Base-by-base conservation (phyloP, 192 early-diverging fungal genomes). In the Gryganskiella cystojenkinii region DNA sequence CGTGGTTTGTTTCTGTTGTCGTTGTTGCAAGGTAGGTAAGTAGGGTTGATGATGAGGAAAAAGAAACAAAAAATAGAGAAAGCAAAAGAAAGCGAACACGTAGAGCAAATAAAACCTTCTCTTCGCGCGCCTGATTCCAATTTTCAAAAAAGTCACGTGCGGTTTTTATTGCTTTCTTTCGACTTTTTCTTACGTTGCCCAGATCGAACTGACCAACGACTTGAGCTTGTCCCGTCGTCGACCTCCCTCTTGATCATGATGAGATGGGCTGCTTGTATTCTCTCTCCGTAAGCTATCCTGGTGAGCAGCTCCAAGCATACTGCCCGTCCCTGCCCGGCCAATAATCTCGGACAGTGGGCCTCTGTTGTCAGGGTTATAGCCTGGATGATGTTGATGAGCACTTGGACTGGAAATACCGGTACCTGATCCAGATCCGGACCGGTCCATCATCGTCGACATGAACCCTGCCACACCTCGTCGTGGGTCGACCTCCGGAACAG, bases 181-280 rank as follows among this genome's bases (percentile, higher is more conserved):
- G 2, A 54, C 25, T 17, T 54, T 24, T 54, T 19, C 11, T 19
- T 63, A 71, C 33, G 62, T 44, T 50, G 70, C 60, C 74, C 74
- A 78, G 46, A 78, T 78, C 15, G 74, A 78, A 30, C 61, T 68
- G 1, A 78, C 74, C 10, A 78, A 46, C 7, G 74, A 78, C 50
- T 69, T 78, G 49, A 78, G 74, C 19, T 68, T 69, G 50, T 78
- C 74, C 1, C 74, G 61, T 45, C 42, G 61, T 6, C 74, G 74
- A 14, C 74, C 66, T 28, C 65, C 61, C 17, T 78, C 74, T 0
- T 61, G 67, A 11, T 70, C 68, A 50, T 61, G 59, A 35, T 33
- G 47, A 5, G 37, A 9, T 5, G 7, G 5, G 31, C 40, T 61
- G 30, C 50, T 53, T 37, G 50, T 40, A 10, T 25, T 44, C 20